These are phyloP conservation scores for Filobasidium floriforme DNA, from an alignment of 768 basidiomycete species.

Conservation along the genomic window DNA sequence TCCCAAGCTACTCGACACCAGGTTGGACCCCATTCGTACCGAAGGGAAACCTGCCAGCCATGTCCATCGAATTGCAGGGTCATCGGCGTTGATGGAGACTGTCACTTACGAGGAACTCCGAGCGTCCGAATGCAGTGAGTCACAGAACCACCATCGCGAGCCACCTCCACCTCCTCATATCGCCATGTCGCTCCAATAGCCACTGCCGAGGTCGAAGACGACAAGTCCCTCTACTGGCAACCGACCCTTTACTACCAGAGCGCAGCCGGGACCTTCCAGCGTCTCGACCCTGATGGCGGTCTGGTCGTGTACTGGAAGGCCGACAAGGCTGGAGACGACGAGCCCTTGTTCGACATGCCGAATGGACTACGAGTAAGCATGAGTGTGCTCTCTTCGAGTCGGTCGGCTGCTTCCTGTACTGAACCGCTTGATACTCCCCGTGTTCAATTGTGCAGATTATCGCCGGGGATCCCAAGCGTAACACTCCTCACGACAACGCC, in stretches of 20 bases:
- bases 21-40: not conserved
- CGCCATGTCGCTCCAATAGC: not conserved
- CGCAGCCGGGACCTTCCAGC: not conserved
- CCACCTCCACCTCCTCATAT: no score
- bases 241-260: slow-evolving; percentile 5
- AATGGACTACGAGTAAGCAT: no score
- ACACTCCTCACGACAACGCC: not conserved
- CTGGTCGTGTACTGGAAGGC: not conserved
- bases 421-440: no score
- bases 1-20: not conserved
- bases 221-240: slow-evolving; percentile 8
- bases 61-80: not conserved
- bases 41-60: not conserved
- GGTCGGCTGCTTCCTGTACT: no score
- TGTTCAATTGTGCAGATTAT: no score
- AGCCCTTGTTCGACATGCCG: not conserved
- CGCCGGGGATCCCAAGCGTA: not conserved
- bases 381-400: no score
- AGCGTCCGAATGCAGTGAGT: not conserved
- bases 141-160: not conserved
- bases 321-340: not conserved
- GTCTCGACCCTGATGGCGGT: not conserved
- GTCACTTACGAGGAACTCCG: not conserved
- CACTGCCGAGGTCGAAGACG: not conserved
- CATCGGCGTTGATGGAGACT: not conserved